These are phyloP conservation scores for Pugionium dolabratum DNA, from an alignment of 345 rosid species.

Conservation along the genomic window DNA sequence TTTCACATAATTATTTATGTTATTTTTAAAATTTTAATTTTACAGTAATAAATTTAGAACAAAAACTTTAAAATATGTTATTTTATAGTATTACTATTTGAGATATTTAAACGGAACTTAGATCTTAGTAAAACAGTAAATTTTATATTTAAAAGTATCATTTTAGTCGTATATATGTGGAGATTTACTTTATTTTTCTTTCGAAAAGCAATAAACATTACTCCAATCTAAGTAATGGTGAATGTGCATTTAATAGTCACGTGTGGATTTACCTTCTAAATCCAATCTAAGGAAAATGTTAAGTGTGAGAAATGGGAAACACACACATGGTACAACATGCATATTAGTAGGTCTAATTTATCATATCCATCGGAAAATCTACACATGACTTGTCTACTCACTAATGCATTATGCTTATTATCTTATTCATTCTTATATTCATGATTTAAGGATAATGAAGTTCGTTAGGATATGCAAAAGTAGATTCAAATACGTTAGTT, in stretches of 20 bases:
- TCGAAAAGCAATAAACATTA: too few species aligned
- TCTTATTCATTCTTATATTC: neutral
- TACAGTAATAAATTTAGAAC: too few species aligned
- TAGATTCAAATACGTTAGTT: slow-evolving; percentile 12
- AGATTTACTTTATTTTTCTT: too few species aligned
- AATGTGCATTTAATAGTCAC: slow-evolving; percentile 8
- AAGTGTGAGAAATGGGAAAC: slow-evolving; percentile 18
- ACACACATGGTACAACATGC: slow-evolving; percentile 34
- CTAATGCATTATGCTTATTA: slow-evolving; percentile 2
- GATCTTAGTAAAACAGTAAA: too few species aligned
- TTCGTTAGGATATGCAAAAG: slow-evolving; percentile 22
- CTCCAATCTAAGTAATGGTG: neutral
- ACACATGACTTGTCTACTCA: slow-evolving; percentile 24
- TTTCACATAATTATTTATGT: too few species aligned
- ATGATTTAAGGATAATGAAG: slow-evolving; percentile 2
- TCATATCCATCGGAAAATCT: neutral
- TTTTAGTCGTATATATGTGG: too few species aligned
- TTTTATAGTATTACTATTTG: too few species aligned
- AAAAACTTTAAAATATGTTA: too few species aligned
- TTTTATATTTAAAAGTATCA: too few species aligned
- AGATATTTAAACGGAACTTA: too few species aligned
- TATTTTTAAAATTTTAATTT: too few species aligned
- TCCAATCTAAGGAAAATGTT: slow-evolving; percentile 23
- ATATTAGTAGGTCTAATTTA: neutral
- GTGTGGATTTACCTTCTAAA: neutral